Evolutionary conservation across 148 eudicot species (phyloP), one percentile per base, ranked within the genome.

Genomic region (Rhododendron williamsianum): DNA sequence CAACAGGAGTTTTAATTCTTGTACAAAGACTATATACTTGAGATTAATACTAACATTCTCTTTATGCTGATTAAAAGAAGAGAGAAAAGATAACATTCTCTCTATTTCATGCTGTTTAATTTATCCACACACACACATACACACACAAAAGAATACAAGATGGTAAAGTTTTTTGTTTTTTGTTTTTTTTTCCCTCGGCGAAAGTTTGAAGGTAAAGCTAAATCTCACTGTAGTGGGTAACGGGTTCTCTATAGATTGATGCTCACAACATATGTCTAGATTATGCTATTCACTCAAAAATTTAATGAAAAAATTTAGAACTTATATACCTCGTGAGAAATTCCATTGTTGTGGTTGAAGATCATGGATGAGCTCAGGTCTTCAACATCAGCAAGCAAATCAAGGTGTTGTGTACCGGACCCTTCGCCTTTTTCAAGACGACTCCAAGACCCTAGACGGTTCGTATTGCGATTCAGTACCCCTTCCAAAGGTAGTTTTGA

Each of bases 301-400:
- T 72, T 9, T 5, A 10, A 10, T 63, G 12, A 63, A 63, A 82
- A 58, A 7, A 3, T 19, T 49, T 19, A 52, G 8, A 27, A 41
- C 38, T 52, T 86, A 30, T 30, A 30, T 30, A 86, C 90, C 90
- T 83, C 84, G 13, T 83, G 54, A 65, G 84, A 83, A 48, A 73
- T 46, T 84, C 74, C 88, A 43, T 74, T 52, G 85, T 65, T 76
- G 16, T 86, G 85, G 72, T 78, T 87, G 86, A 78, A 84, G 60
- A 90, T 46, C 58, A 82, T 4, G n/a, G 89, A 84, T 45, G 85
- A 65, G 49, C 76, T 86, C 13, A 63, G 85, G 33, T 84, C 84
- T 67, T 85, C 87, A 13, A 43, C 88, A 13, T 51, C 30, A 19
- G 84, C 56, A 35, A 80, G 78, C 63, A 45, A 38, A 11, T 79